Evolutionary conservation across 768 basidiomycete species (phyloP).

Genomic region (Amanita muscaria): DNA sequence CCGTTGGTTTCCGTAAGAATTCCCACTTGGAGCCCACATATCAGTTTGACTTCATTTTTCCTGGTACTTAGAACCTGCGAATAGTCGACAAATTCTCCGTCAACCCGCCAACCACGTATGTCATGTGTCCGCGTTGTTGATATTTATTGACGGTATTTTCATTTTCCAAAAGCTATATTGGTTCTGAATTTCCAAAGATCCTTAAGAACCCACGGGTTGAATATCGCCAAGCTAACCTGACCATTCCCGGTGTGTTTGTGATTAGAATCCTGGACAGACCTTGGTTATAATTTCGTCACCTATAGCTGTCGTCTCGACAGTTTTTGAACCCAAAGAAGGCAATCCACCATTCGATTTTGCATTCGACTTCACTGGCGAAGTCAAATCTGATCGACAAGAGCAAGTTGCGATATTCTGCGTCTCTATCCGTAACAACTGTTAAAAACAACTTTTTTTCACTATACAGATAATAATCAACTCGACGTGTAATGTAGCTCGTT

Average conservation of each 20-base stretch:
- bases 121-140: slow-evolving; percentile 19
- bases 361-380: slow-evolving; percentile 81
- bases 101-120: slow-evolving; percentile 64
- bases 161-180: slow-evolving; percentile 52
- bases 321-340: slow-evolving; percentile 67
- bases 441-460: neutral
- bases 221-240: slow-evolving; percentile 78
- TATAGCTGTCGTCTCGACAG: slow-evolving; percentile 56
- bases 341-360: slow-evolving; percentile 67
- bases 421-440: slow-evolving; percentile 6
- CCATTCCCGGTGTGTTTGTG: slow-evolving; percentile 48
- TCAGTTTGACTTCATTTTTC: too few relatives aligned
- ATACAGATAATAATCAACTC: slow-evolving; percentile 67
- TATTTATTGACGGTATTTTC: slow-evolving; percentile 16
- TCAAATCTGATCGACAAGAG: slow-evolving; percentile 66
- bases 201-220: slow-evolving; percentile 64
- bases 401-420: slow-evolving; percentile 36
- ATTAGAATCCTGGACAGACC: slow-evolving; percentile 11
- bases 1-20: slow-evolving; percentile 60
- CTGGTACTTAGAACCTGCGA: slow-evolving; percentile 64
- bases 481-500: slow-evolving; percentile 60
- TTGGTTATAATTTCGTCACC: slow-evolving; percentile 5
- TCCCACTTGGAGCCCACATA: neutral
- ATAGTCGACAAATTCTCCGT: slow-evolving; percentile 74
- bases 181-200: slow-evolving; percentile 61